Evolutionary conservation across 257 asterid species (phyloP).

Genomic region (Solanum gandarillasii): DNA sequence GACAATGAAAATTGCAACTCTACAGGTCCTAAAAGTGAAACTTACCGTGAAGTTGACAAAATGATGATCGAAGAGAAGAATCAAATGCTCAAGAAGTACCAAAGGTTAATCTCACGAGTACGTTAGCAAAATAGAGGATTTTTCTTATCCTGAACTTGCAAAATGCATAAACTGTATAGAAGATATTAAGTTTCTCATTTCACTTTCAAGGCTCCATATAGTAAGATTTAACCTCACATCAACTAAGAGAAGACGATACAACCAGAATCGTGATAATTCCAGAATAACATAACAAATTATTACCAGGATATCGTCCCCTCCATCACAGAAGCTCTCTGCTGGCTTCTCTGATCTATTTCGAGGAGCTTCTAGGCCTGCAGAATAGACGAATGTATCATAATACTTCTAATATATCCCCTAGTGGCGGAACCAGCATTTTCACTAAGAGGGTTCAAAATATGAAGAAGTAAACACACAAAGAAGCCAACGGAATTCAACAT

Average conservation of each 20-base stretch:
- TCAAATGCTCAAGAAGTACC: not conserved
- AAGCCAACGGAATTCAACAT: not conserved
- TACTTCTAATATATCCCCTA: not conserved
- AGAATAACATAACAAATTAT: not conserved
- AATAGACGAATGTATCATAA: not conserved
- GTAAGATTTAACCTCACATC: not conserved
- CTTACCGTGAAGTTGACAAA: not conserved
- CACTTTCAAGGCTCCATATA: not conserved
- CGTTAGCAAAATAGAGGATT: not conserved
- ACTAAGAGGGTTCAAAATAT: not conserved
- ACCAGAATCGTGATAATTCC: not conserved
- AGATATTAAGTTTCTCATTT: not conserved
- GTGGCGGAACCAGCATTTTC: not conserved
- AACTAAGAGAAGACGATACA: not conserved
- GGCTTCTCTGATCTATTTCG: conserved; percentile 74
- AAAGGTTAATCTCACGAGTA: not conserved
- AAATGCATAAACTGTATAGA: not conserved
- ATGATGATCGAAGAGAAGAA: not conserved
- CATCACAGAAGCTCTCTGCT: conserved; percentile 42
- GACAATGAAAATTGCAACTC: not conserved
- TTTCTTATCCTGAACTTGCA: not conserved
- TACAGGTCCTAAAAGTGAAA: not conserved
- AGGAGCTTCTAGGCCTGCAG: conserved; percentile 77
- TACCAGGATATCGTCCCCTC: conserved; percentile 57
- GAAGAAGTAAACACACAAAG: not conserved